These are phyloP conservation scores for Anisodus acutangulus DNA, from an alignment of 257 asterid genomes.

Conservation along the genomic window DNA sequence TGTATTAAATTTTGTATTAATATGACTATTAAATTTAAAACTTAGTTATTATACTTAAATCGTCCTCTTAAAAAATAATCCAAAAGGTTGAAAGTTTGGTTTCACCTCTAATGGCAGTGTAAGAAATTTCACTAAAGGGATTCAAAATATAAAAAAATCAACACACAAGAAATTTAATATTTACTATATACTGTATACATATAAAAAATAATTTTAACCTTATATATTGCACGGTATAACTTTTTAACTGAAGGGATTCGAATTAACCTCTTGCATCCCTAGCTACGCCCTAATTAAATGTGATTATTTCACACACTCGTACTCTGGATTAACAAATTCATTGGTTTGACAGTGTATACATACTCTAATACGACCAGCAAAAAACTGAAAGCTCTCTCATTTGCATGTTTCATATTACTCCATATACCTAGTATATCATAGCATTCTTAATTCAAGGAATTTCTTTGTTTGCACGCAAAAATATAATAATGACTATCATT, in stretches of 20 bases:
- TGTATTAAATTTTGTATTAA: not conserved
- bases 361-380: not conserved
- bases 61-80: not conserved
- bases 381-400: not conserved
- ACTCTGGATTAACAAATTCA: not conserved
- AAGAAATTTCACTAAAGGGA: not conserved
- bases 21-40: not conserved
- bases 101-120: accelerated
- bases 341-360: not conserved
- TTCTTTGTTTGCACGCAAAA: not conserved
- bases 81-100: not conserved
- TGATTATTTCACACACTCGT: not conserved
- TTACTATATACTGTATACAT: not conserved
- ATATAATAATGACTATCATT: not conserved
- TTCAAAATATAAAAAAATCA: not conserved
- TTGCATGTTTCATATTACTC: not conserved
- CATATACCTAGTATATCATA: not conserved
- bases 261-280: not conserved
- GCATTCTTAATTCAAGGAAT: not conserved
- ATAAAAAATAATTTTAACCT: not conserved
- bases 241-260: no score
- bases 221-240: no score
- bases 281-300: not conserved
- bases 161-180: no score
- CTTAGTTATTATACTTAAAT: not conserved